phyloP scores from a whole-genome alignment of 1,284 basidiomycete species.

The Naganishia albida region DNA sequence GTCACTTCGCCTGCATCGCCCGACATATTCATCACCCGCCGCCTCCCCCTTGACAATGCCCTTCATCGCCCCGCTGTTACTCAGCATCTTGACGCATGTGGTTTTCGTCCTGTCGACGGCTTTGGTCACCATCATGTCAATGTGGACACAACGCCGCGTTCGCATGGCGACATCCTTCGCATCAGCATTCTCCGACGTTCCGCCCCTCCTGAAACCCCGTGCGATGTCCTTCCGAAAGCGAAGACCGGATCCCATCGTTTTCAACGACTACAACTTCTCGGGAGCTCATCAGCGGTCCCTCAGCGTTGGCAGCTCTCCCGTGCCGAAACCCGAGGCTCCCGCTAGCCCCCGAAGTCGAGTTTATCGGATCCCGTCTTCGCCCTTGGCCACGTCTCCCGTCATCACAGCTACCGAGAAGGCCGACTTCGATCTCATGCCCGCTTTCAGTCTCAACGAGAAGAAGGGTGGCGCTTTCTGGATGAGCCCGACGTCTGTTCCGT shows the following conservation, averaged over 20 bases:
- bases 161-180: conserved; percentile 18
- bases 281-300: conserved; percentile 23
- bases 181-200: conserved; percentile 15
- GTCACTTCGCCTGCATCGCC: not conserved
- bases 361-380: conserved; percentile 30
- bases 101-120: conserved; percentile 22
- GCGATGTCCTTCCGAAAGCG: conserved; percentile 11
- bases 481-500: conserved; percentile 1
- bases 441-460: conserved; percentile 16
- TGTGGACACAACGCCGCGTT: conserved; percentile 33
- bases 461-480: conserved; percentile 2
- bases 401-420: conserved; percentile 13
- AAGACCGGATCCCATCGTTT: conserved; percentile 8
- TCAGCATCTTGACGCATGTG: conserved; percentile 32
- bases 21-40: not conserved
- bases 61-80: conserved; percentile 25
- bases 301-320: conserved; percentile 11
- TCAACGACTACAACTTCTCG: conserved; percentile 10
- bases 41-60: conserved; percentile 13
- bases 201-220: conserved; percentile 15
- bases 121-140: conserved; percentile 31
- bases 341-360: conserved; percentile 12
- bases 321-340: conserved; percentile 21
- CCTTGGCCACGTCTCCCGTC: conserved; percentile 19
- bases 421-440: conserved; percentile 4